These are phyloP conservation scores for Salix koriyanagi DNA, from an alignment of 345 rosid species.

Conservation along the genomic window DNA sequence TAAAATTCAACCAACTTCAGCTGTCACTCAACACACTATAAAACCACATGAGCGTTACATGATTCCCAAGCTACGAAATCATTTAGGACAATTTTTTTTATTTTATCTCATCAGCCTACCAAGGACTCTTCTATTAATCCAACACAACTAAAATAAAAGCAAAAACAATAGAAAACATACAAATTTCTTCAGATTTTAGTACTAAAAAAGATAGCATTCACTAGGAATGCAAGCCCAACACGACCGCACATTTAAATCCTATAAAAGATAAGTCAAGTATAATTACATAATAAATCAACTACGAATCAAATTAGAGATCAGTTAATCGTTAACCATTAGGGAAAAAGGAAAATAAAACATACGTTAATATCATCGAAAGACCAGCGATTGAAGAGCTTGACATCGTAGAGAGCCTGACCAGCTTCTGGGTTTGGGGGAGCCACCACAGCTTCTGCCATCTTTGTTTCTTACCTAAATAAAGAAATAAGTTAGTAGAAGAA, in stretches of 20 bases:
- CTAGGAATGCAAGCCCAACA: neutral
- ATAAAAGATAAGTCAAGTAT: neutral
- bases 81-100: neutral
- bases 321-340: neutral
- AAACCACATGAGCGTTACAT: neutral
- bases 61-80: neutral
- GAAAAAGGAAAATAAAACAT: neutral
- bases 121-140: neutral
- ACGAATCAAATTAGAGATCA: neutral
- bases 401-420: slow-evolving; percentile 25
- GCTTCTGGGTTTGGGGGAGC: neutral
- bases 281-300: neutral
- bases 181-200: neutral
- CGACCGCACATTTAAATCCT: neutral
- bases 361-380: slow-evolving; percentile 73
- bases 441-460: slow-evolving; percentile 5
- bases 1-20: neutral
- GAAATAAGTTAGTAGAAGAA: neutral
- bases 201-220: neutral
- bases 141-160: neutral
- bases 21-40: neutral
- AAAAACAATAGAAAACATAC: neutral
- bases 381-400: slow-evolving; percentile 91
- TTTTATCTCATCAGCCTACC: neutral
- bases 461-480: slow-evolving; percentile 3